Evolutionary conservation across 345 rosid species (phyloP), one percentile per base, ranked within the genome.

Genomic region (Lumnitzera littorea): DNA sequence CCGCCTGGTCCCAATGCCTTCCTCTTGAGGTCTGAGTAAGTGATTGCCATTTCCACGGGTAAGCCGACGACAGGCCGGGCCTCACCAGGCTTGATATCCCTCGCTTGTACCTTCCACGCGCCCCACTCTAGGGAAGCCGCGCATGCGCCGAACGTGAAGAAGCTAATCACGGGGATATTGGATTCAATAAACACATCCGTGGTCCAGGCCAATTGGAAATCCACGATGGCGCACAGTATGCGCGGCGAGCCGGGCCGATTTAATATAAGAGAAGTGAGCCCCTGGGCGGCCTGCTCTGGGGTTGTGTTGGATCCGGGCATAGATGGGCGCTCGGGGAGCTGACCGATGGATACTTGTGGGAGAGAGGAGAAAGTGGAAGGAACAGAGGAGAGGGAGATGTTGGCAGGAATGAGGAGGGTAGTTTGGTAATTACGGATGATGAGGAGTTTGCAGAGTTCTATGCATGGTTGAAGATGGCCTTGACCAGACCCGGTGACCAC

Each of bases 61-160:
- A 75, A 64, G 15, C 75, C 72, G 3, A 61, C 70, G 41, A 75
- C 50, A 13, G 48, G 36, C 50, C 47, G 68, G 66, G 53, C 13
- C 55, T 70, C 67, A 4, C 75, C 70, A 2, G 70, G 75, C 14
- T 60, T 60, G 20, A 67, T 6, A 25, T 63, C 66, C 12, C 20
- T 15, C 9, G 49, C 0, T 2, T 46, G 17, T 29, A 24, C 60
- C 56, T 71, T 64, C 68, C 65, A 71, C 65, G 29, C 13, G 27
- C 70, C 76, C n/a, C 51, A 62, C 70, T 75, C 73, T 58, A 75
- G 23, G 13, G 76, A 70, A 0, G 71, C 76, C 0, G 65, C 61
- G 70, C 79, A 75, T 3, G 76, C 76, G 12, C 76, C 73, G 1
- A 67, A 71, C 3, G 79, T 75, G 52, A 71, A 75, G 49, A 75